These are phyloP conservation scores for Oropetium thomaeum DNA, from an alignment of 176 grass and related monocot genomes.

Conservation along the genomic window DNA sequence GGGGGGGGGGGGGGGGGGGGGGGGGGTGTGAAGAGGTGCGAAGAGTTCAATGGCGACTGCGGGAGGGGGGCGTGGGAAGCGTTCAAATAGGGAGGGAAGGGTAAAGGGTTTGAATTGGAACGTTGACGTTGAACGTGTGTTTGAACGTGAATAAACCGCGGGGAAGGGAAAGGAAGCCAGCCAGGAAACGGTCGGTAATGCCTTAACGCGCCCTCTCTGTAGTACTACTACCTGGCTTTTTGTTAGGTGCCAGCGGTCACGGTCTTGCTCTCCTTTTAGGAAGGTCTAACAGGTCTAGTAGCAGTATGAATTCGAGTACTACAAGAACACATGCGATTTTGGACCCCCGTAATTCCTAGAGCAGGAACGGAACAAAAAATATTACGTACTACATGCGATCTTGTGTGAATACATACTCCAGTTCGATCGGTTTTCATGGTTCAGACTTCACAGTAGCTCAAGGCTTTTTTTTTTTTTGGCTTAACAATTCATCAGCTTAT, in stretches of 20 bases:
- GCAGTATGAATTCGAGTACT: neutral
- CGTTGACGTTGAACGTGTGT: slow-evolving; percentile 58
- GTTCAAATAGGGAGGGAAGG: slow-evolving; percentile 56
- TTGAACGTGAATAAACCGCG: slow-evolving; percentile 39
- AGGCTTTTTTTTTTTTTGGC: no score
- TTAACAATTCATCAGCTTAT: no score
- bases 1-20: slow-evolving; percentile 29
- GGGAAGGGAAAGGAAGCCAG: neutral
- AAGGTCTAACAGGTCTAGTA: neutral
- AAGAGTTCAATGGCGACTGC: slow-evolving; percentile 43
- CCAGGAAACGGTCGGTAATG: slow-evolving; percentile 41
- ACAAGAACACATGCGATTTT: neutral
- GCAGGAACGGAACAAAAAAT: neutral
- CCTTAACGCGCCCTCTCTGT: slow-evolving; percentile 5
- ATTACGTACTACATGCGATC: neutral
- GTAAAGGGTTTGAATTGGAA: slow-evolving; percentile 53
- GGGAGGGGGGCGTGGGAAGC: slow-evolving; percentile 32
- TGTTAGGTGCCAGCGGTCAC: slow-evolving; percentile 22
- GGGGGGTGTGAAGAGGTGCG: neutral
- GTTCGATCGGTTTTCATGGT: neutral
- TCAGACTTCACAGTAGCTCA: neutral
- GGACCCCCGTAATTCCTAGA: no score
- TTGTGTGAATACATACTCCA: neutral
- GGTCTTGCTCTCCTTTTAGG: neutral
- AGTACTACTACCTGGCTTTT: neutral